Base-by-base conservation (phyloP, 306 rosid species). In the Arachis stenosperma region DNA sequence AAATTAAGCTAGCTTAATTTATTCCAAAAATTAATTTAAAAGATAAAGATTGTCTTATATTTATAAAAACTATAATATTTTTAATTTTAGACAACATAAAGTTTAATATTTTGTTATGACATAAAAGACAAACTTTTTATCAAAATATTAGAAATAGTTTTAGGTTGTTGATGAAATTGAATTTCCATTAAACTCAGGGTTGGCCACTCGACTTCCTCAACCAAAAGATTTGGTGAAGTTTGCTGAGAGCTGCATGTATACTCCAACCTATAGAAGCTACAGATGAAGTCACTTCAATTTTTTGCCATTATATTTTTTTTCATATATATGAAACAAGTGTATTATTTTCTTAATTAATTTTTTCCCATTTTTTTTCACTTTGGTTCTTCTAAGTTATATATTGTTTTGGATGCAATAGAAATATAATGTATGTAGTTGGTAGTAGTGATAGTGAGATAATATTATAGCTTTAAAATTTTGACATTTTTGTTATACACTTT, bases 241-340 rank as follows among this genome's bases (percentile, higher is more conserved):
- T 78, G 99, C 97, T 5, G 96, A 89, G 89, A 85, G 93, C 82
- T 94, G 95, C 67, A 91, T 94, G 97, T 94, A 94, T 85, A 81
- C 86, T 61, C 97, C 99, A 2, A 9, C 75, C 66, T 94, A 94
- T 53, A 87, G 89, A 77, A 76, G 69, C 79, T 91, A 88, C 78
- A 89, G 91, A 61, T 91, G 88, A 88, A 70, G 4, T 33, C 37
- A 33, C 37, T 33, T 33, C 37, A 33, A 33, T 33, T 33, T 33
- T 4, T 33, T 0, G 2, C 37, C 37, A 33, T 33, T 33, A 33
- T 33, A 2, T 33, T 33, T 33, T 33, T 33, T 33, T 33, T 33
- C 37, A 2, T 4, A 33, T 4, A 33, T 12, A 57, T 71, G 22
- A 13, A 47, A 50, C 13, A 9, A 7, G 66, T 47, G 29, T 4